Conservation (phyloP, 495 filamentous ascomycete genomes). For the Aspergillus cristatus region DNA sequence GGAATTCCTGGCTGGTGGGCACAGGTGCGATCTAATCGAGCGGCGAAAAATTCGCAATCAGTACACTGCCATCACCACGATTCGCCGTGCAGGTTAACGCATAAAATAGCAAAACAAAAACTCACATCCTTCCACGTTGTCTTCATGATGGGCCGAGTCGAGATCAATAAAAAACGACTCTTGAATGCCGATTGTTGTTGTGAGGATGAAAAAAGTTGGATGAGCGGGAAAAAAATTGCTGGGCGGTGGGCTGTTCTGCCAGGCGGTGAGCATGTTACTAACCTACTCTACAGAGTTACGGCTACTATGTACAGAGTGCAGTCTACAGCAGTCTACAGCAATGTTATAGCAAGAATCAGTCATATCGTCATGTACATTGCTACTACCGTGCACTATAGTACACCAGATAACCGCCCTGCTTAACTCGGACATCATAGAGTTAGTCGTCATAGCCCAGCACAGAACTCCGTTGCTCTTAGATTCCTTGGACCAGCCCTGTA, state of each 20-base stretch:
- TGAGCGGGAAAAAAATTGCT: slow-evolving; percentile 14
- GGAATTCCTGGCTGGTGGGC: slow-evolving; percentile 87
- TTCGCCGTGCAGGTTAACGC: too few species aligned
- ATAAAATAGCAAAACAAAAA: slow-evolving; percentile 2
- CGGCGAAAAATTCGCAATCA: slow-evolving; percentile 22
- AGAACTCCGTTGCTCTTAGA: slow-evolving; percentile 22
- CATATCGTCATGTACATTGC: slow-evolving; percentile 15
- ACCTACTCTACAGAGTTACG: too few species aligned
- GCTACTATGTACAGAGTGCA: too few species aligned
- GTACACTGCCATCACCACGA: not conserved
- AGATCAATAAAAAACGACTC: slow-evolving; percentile 11
- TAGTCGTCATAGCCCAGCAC: slow-evolving; percentile 18
- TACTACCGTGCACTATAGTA: slow-evolving; percentile 14
- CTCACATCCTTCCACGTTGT: slow-evolving; percentile 61
- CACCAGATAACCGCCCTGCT: slow-evolving; percentile 16
- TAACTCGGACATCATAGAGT: slow-evolving; percentile 7
- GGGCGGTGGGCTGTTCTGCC: slow-evolving; percentile 27
- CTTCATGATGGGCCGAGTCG: slow-evolving; percentile 49
- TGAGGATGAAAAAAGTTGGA: slow-evolving; percentile 1
- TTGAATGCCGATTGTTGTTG: slow-evolving; percentile 6
- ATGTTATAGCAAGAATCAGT: too few species aligned
- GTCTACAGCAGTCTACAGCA: too few species aligned
- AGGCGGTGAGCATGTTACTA: slow-evolving; percentile 22
- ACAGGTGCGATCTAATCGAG: slow-evolving; percentile 67
- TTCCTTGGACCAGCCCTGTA: slow-evolving; percentile 11